Evolutionary conservation across 2,329 filamentous ascomycete species (phyloP).

Genomic region (Nemania sp.): DNA sequence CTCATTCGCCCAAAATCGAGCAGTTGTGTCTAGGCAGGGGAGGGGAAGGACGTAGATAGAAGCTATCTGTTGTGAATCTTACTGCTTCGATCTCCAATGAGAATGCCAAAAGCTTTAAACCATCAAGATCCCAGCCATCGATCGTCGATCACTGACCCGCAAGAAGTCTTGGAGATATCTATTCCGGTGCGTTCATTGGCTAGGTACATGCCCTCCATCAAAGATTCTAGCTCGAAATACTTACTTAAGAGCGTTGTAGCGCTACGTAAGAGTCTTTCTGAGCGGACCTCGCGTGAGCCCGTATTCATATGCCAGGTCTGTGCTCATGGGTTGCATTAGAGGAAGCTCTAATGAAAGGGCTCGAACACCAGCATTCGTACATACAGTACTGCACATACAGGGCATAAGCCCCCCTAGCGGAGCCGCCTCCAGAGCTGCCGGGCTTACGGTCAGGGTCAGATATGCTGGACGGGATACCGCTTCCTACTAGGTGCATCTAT

Average conservation of each 20-base stretch:
- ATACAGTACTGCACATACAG: no score
- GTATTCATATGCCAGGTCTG: background rate
- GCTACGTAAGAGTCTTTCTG: background rate
- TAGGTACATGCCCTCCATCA: no score
- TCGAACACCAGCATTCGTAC: no score
- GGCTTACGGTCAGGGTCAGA: no score
- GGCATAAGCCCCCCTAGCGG: background rate
- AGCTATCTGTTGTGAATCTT: background rate
- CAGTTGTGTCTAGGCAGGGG: background rate
- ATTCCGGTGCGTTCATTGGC: no score
- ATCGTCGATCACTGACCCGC: slow-evolving; percentile 1
- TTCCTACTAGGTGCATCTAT: no score
- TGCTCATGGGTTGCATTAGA: background rate
- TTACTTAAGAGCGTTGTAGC: no score
- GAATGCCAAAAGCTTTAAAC: background rate
- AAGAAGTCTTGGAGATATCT: background rate
- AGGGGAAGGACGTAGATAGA: background rate
- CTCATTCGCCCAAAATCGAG: background rate
- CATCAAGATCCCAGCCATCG: background rate
- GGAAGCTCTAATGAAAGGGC: background rate
- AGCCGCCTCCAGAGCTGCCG: background rate
- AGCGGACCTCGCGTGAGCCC: background rate
- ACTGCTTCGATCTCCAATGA: background rate
- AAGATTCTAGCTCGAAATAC: no score
- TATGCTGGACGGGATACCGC: no score